These are phyloP conservation scores for Boletus smithii DNA, from an alignment of 1,284 basidiomycete genomes.

Conservation along the genomic window DNA sequence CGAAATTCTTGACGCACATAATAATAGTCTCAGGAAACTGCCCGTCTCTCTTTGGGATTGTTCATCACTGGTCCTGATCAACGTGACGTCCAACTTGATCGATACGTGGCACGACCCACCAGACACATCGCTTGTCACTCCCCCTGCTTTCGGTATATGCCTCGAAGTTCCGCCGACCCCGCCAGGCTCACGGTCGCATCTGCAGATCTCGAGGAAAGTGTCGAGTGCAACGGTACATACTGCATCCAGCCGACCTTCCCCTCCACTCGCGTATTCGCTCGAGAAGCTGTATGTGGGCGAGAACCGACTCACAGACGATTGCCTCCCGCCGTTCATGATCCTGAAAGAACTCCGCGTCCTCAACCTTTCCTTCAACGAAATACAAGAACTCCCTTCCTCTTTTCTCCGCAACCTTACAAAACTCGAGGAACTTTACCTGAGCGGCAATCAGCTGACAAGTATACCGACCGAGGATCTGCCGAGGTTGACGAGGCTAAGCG, in stretches of 20 bases:
- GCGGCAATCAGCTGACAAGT: slow-evolving; percentile 89
- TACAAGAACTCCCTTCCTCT: slow-evolving; percentile 81
- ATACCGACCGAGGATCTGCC: slow-evolving; percentile 88
- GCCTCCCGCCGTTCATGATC: slow-evolving; percentile 71
- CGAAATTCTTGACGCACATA: slow-evolving; percentile 82
- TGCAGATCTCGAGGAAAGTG: slow-evolving; percentile 25
- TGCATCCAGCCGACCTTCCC: slow-evolving; percentile 38
- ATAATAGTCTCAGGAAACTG: slow-evolving; percentile 84
- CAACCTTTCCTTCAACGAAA: slow-evolving; percentile 95
- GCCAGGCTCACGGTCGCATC: slow-evolving; percentile 15
- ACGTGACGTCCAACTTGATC: slow-evolving; percentile 88
- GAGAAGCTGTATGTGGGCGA: slow-evolving; percentile 85
- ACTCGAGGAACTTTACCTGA: slow-evolving; percentile 88
- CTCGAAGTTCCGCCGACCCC: slow-evolving; percentile 23
- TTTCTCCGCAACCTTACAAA: slow-evolving; percentile 70
- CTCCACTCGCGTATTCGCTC: slow-evolving; percentile 72
- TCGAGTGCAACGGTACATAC: slow-evolving; percentile 23
- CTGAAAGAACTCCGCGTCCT: slow-evolving; percentile 78
- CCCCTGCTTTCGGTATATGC: slow-evolving; percentile 12
- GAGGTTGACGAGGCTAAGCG: slow-evolving; percentile 60
- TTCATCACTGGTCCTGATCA: slow-evolving; percentile 69
- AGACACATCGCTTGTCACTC: slow-evolving; percentile 20
- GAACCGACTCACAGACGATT: slow-evolving; percentile 84
- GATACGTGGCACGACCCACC: slow-evolving; percentile 68
- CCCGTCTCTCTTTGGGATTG: slow-evolving; percentile 86